These are phyloP conservation scores for Xanthoconium stramineum DNA, from an alignment of 768 basidiomycete genomes.

Conservation along the genomic window DNA sequence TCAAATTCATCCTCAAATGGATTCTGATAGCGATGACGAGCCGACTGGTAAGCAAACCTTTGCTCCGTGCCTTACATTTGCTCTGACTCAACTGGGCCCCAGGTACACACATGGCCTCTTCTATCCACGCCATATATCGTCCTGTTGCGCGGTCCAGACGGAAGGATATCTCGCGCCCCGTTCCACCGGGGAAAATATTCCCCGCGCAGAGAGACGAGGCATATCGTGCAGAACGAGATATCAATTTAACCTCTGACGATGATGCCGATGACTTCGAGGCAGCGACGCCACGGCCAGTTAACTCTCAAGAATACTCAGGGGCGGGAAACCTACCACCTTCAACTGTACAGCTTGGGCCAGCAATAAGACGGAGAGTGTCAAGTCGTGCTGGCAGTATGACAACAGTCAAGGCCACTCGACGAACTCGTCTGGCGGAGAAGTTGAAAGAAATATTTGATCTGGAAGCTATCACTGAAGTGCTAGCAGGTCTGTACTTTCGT, in stretches of 20 bases:
- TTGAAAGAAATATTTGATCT: slow-evolving; percentile 86
- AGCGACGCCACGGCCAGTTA: slow-evolving; percentile 39
- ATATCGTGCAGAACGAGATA: slow-evolving; percentile 33
- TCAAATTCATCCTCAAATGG: slow-evolving; percentile 37
- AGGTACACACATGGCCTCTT: slow-evolving; percentile 66
- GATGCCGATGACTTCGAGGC: slow-evolving; percentile 64
- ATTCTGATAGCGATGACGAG: slow-evolving; percentile 69
- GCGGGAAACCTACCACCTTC: neutral
- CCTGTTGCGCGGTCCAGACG: slow-evolving; percentile 69
- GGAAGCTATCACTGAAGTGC: slow-evolving; percentile 76
- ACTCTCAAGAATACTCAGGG: slow-evolving; percentile 14
- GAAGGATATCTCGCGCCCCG: slow-evolving; percentile 24
- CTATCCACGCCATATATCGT: slow-evolving; percentile 84
- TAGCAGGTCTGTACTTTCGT: slow-evolving; percentile 55
- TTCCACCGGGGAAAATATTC: slow-evolving; percentile 7
- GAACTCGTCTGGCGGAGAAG: slow-evolving; percentile 80
- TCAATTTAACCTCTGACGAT: slow-evolving; percentile 41
- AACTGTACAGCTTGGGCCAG: slow-evolving; percentile 16
- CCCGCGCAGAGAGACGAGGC: slow-evolving; percentile 19
- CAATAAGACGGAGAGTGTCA: slow-evolving; percentile 21
- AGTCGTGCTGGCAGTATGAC: slow-evolving; percentile 63
- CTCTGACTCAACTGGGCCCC: slow-evolving; percentile 2
- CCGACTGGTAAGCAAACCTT: slow-evolving; percentile 33
- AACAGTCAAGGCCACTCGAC: slow-evolving; percentile 65
- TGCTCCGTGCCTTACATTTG: neutral